These are phyloP conservation scores for Radiomyces spectabilis DNA, from an alignment of 192 early-diverging fungal genomes.

Conservation along the genomic window DNA sequence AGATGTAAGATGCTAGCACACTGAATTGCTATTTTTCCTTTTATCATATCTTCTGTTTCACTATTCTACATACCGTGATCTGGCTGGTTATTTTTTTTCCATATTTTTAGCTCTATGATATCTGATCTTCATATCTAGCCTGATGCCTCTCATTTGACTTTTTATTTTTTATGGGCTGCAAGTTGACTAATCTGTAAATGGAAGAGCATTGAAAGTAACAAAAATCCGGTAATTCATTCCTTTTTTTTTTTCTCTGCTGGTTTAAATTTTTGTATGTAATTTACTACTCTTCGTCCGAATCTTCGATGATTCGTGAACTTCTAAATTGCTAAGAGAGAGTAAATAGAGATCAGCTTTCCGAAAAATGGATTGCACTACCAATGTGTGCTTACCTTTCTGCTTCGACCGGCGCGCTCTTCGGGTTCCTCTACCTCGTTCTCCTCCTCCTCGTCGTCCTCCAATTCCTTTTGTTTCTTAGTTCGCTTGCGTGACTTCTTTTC, in stretches of 20 bases:
- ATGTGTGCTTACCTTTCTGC: slow-evolving; percentile 3
- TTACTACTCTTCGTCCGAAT: slow-evolving; percentile 6
- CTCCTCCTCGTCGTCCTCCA: slow-evolving; percentile 11
- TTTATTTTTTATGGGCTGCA: no score
- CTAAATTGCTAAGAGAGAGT: slow-evolving; percentile 3
- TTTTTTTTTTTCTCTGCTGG: not conserved
- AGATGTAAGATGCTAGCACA: no score
- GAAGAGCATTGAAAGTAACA: not conserved
- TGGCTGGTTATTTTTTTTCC: no score
- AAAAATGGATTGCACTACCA: not conserved
- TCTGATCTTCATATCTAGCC: no score
- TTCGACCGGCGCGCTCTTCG: not conserved
- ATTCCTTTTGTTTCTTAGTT: slow-evolving; percentile 2
- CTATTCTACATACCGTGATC: no score
- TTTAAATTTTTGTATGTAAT: not conserved
- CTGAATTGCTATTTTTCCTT: no score
- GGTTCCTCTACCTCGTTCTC: not conserved
- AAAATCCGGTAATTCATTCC: not conserved
- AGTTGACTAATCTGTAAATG: no score
- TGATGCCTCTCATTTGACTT: no score
- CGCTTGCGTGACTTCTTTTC: slow-evolving; percentile 15
- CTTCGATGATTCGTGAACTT: slow-evolving; percentile 18
- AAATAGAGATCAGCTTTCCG: not conserved
- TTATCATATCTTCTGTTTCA: no score
- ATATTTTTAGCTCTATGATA: no score